Evolutionary conservation across 192 early-diverging fungal genomes (phyloP).

Genomic region (Powellomyces hirtus): DNA sequence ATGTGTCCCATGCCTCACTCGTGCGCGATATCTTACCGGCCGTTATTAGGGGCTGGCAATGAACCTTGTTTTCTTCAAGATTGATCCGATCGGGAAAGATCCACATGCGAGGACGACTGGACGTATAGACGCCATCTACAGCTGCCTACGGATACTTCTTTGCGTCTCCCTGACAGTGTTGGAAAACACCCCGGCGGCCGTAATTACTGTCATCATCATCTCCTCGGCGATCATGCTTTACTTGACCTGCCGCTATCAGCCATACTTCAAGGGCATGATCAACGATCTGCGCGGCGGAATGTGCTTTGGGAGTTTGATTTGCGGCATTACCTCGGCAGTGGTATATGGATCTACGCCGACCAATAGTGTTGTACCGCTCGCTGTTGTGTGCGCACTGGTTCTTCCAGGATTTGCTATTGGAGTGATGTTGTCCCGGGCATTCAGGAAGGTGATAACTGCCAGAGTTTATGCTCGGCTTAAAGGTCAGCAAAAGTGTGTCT

Average conservation of each 20-base stretch:
- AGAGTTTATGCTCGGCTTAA: slow-evolving; percentile 3
- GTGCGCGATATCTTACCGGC: background rate
- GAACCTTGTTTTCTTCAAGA: slow-evolving; percentile 3
- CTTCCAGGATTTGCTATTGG: slow-evolving; percentile 8
- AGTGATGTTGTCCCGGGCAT: background rate
- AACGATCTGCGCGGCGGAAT: slow-evolving; percentile 24
- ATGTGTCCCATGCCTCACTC: background rate
- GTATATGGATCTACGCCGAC: background rate
- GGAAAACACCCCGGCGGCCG: background rate
- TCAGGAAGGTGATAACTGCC: background rate
- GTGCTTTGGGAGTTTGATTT: background rate
- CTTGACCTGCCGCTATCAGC: slow-evolving; percentile 14
- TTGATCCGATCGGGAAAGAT: slow-evolving; percentile 4
- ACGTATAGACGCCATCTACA: slow-evolving; percentile 19
- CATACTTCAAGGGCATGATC: background rate
- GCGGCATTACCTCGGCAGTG: slow-evolving; percentile 2
- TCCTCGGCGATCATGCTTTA: slow-evolving; percentile 1
- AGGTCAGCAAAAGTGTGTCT: background rate
- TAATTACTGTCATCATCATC: background rate
- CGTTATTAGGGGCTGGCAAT: background rate
- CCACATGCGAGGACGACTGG: slow-evolving; percentile 24
- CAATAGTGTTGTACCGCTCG: background rate
- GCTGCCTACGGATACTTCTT: background rate
- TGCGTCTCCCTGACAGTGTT: background rate
- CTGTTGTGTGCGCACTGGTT: slow-evolving; percentile 3